Evolutionary conservation across 177 flowering plant species (phyloP).

Genomic region (Vitis hybrid): DNA sequence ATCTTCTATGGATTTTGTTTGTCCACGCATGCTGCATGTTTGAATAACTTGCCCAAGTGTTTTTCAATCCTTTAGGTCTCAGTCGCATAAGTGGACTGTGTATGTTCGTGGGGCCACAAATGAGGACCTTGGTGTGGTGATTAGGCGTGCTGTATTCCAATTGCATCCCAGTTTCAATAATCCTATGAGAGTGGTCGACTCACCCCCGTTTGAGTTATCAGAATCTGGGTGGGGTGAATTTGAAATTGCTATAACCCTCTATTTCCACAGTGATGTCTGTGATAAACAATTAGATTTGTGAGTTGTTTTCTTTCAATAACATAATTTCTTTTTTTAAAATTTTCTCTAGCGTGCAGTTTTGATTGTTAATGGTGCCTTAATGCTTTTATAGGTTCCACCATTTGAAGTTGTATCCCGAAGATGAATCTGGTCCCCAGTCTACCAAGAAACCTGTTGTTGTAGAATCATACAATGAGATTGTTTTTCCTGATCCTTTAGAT

Average conservation of each 20-base stretch:
- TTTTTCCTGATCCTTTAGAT: slow-evolving; percentile 81
- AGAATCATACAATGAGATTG: slow-evolving; percentile 86
- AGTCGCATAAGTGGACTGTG: slow-evolving; percentile 90
- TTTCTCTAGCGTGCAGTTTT: background rate
- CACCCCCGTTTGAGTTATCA: slow-evolving; percentile 77
- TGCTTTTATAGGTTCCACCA: slow-evolving; percentile 60
- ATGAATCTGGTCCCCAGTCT: slow-evolving; percentile 74
- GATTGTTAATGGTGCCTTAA: background rate
- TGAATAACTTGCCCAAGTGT: background rate
- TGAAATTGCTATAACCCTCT: slow-evolving; percentile 77
- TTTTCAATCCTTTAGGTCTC: slow-evolving; percentile 40
- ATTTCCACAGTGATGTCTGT: slow-evolving; percentile 72
- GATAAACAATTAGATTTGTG: slow-evolving; percentile 83
- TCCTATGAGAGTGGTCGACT: slow-evolving; percentile 77
- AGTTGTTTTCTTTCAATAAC: slow-evolving; percentile 30
- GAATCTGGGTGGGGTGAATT: slow-evolving; percentile 98
- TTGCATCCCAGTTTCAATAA: slow-evolving; percentile 88
- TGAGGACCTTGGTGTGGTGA: slow-evolving; percentile 80
- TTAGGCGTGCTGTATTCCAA: slow-evolving; percentile 76
- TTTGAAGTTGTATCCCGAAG: slow-evolving; percentile 82
- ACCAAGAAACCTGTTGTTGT: slow-evolving; percentile 88
- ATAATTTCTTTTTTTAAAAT: background rate
- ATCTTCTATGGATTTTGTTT: background rate
- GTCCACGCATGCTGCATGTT: background rate
- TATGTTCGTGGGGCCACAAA: slow-evolving; percentile 87